phyloP scores from a whole-genome alignment of 192 early-diverging fungal species.

The Coemansia sp. region DNA sequence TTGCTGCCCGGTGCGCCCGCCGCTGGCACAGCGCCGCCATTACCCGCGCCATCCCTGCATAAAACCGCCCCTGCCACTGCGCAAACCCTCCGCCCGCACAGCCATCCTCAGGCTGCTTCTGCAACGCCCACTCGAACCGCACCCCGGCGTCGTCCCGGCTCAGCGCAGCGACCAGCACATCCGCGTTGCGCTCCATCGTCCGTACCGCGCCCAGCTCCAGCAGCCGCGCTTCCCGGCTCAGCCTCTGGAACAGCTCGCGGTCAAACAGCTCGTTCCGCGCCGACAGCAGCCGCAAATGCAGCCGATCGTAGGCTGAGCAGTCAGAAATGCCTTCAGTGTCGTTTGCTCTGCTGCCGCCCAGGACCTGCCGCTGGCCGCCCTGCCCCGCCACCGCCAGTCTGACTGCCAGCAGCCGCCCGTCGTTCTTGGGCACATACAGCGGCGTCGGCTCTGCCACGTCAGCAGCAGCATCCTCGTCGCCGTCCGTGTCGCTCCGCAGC shows the following conservation, averaged over 20 bases:
- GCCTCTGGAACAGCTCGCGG: conserved; percentile 42
- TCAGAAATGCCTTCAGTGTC: neutral
- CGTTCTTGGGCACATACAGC: conserved; percentile 17
- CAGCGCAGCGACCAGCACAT: conserved; percentile 27
- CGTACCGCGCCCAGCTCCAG: conserved; percentile 45
- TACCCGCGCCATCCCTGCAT: conserved; percentile 24
- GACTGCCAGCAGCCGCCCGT: conserved; percentile 15
- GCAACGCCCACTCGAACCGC: conserved; percentile 39
- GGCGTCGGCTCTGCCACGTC: conserved; percentile 2
- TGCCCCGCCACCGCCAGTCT: conserved; percentile 4
- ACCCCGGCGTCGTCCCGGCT: conserved; percentile 37
- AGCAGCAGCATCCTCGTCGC: neutral
- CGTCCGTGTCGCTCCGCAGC: conserved; percentile 13
- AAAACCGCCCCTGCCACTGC: conserved; percentile 33
- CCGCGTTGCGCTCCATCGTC: conserved; percentile 10
- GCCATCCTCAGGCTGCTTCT: neutral
- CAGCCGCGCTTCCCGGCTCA: conserved; percentile 43
- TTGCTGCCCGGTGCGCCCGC: conserved; percentile 20
- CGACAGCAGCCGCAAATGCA: conserved; percentile 19
- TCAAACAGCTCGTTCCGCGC: conserved; percentile 32
- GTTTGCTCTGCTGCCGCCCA: neutral
- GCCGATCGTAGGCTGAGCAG: conserved; percentile 14
- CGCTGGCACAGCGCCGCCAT: conserved; percentile 40
- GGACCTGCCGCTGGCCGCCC: neutral
- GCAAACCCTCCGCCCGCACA: conserved; percentile 9